Evolutionary conservation across 1,284 basidiomycete species (phyloP).

Genomic region (Puccinia sorghi): DNA sequence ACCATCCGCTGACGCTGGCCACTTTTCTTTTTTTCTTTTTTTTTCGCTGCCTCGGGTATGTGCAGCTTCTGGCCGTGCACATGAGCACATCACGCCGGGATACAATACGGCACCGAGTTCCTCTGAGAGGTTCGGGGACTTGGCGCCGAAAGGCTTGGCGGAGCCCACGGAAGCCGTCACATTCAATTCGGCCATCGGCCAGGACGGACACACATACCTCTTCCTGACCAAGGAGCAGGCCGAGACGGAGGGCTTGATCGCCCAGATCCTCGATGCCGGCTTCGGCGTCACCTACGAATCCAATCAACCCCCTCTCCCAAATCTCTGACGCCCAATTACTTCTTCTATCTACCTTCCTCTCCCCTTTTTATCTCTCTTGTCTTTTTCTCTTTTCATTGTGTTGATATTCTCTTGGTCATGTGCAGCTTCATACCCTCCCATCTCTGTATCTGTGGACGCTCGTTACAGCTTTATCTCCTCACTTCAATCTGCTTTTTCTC

Average conservation of each 20-base stretch:
- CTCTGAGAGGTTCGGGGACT: not conserved
- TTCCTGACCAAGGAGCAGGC: constrained; percentile 30
- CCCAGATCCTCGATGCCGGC: constrained; percentile 30
- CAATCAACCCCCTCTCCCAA: not conserved
- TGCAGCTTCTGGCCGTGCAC: not conserved
- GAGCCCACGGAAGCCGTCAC: not conserved
- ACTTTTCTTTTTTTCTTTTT: not conserved
- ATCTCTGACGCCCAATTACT: too few species aligned
- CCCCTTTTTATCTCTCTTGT: not conserved
- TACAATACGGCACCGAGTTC: not conserved
- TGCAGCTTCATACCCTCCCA: not conserved
- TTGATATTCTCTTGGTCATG: not conserved
- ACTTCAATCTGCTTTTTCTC: not conserved
- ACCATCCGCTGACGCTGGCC: not conserved
- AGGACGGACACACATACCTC: constrained; percentile 12
- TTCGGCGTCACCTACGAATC: constrained; percentile 39
- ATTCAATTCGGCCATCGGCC: not conserved
- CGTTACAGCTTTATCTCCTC: not conserved
- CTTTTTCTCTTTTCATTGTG: not conserved
- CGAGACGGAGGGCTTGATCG: constrained; percentile 14
- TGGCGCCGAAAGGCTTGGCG: not conserved
- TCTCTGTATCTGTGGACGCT: not conserved
- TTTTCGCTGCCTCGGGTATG: too few species aligned
- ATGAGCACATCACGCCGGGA: not conserved
- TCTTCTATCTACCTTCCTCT: not conserved